Conservation (phyloP, 495 filamentous ascomycete genomes). For the Neurospora sp. region DNA sequence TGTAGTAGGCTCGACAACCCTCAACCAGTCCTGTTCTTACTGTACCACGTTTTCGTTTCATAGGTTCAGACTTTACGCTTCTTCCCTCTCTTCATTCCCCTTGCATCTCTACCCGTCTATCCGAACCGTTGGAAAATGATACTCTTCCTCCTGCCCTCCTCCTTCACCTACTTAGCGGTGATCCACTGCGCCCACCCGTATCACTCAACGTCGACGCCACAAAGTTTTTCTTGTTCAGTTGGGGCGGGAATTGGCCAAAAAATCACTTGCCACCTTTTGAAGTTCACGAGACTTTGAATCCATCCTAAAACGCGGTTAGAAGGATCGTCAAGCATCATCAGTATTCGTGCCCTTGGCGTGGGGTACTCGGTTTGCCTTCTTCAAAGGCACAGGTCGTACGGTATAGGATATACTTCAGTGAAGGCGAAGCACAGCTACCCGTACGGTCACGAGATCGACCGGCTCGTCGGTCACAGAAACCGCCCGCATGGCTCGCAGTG, state of each 20-base stretch:
- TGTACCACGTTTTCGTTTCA: background rate
- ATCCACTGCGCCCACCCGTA: background rate
- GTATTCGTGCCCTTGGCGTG: background rate
- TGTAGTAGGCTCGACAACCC: background rate
- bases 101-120: background rate
- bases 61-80: background rate
- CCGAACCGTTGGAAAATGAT: background rate
- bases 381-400: background rate
- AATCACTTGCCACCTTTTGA: background rate
- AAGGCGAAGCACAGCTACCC: background rate
- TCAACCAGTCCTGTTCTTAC: background rate
- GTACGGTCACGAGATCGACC: background rate
- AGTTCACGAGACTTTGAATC: background rate
- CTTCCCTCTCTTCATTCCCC: background rate
- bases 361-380: background rate
- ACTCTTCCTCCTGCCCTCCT: background rate
- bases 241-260: background rate
- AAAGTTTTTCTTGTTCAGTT: background rate
- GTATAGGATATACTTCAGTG: background rate
- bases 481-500: background rate
- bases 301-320: background rate
- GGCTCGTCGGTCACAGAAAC: background rate
- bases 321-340: background rate
- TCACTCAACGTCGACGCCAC: background rate
- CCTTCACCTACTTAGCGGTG: background rate